Percentiles rank a stretch among this genome's conserved stretches.
phyloP scores from a whole-genome alignment of 345 rosid genomes.

The Eucalyptus regnans region DNA sequence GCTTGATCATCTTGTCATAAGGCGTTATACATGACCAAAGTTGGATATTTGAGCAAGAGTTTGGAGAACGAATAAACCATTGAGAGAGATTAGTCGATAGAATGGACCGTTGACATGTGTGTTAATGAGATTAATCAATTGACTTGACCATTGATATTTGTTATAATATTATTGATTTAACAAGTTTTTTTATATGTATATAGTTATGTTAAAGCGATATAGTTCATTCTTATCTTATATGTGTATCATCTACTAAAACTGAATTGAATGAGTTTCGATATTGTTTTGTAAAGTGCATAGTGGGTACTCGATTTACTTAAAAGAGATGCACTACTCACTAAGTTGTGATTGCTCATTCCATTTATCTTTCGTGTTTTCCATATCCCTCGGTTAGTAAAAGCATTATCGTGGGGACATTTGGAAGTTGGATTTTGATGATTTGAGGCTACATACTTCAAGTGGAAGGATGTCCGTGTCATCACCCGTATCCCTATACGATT shows the following conservation, averaged over 20 bases:
- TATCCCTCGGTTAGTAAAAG: rapidly evolving
- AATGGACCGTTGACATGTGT: rapidly evolving
- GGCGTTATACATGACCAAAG: rapidly evolving
- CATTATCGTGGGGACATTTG: too few species aligned
- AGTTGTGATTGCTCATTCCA: too few species aligned
- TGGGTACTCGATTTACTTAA: rapidly evolving
- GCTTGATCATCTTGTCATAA: rapidly evolving
- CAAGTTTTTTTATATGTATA: rapidly evolving
- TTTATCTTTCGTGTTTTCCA: too few species aligned
- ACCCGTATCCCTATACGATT: too few species aligned
- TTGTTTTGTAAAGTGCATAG: too few species aligned
- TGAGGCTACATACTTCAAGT: rapidly evolving
- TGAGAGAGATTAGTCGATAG: rapidly evolving
- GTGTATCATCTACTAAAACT: too few species aligned
- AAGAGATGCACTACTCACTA: rapidly evolving
- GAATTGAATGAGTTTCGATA: rapidly evolving
- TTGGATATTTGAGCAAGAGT: too few species aligned
- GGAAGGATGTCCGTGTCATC: rapidly evolving
- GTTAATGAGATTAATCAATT: rapidly evolving
- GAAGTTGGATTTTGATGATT: rapidly evolving
- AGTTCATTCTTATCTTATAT: too few species aligned
- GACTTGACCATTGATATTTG: rapidly evolving
- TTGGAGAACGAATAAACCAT: rapidly evolving
- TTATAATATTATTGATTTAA: too few species aligned
- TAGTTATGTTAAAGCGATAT: too few species aligned